A percentile compares a stretch with the other conserved stretches of the same genome.
These are phyloP conservation scores for Globisporangium nagaii DNA, from an alignment of 352 stramenopile species.

Conservation along the genomic window DNA sequence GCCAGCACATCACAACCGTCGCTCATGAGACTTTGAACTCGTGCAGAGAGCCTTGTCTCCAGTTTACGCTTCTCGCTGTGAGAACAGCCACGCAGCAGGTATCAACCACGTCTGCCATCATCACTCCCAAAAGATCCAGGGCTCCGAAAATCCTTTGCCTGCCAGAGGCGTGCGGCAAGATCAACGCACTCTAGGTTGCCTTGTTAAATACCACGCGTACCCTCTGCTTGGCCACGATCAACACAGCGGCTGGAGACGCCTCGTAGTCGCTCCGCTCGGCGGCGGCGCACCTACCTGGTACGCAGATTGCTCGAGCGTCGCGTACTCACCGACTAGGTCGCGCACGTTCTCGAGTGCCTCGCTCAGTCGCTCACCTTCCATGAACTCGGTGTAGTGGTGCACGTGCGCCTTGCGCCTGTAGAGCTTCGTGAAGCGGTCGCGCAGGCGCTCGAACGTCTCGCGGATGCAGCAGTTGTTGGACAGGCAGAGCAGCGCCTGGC, in stretches of 20 bases:
- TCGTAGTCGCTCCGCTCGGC: constrained; percentile 5
- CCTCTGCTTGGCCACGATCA: too few species aligned
- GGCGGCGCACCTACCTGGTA: constrained; percentile 11
- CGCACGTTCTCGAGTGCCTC: constrained; percentile 55
- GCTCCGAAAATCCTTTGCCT: too few species aligned
- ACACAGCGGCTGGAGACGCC: constrained; percentile 36
- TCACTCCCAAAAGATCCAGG: too few species aligned
- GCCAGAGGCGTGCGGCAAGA: too few species aligned
- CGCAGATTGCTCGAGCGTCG: constrained; percentile 39
- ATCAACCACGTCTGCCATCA: too few species aligned
- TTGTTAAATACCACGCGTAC: too few species aligned
- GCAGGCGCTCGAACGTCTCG: constrained; percentile 75
- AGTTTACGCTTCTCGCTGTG: too few species aligned
- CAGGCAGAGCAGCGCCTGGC: constrained; percentile 68
- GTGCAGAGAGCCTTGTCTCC: too few species aligned
- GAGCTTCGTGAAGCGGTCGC: constrained; percentile 69
- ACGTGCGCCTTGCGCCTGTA: constrained; percentile 76
- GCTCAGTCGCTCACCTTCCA: constrained; percentile 47
- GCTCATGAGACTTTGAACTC: too few species aligned
- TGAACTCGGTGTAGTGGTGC: constrained; percentile 87
- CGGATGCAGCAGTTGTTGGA: constrained; percentile 88
- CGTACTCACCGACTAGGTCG: constrained; percentile 63
- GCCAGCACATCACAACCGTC: too few species aligned
- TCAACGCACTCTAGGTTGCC: too few species aligned
- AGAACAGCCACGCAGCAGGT: too few species aligned